Percentiles rank a stretch among this genome's conserved stretches.
Evolutionary conservation across 768 basidiomycete species (phyloP).

Genomic region (Ephemerocybe angulata): DNA sequence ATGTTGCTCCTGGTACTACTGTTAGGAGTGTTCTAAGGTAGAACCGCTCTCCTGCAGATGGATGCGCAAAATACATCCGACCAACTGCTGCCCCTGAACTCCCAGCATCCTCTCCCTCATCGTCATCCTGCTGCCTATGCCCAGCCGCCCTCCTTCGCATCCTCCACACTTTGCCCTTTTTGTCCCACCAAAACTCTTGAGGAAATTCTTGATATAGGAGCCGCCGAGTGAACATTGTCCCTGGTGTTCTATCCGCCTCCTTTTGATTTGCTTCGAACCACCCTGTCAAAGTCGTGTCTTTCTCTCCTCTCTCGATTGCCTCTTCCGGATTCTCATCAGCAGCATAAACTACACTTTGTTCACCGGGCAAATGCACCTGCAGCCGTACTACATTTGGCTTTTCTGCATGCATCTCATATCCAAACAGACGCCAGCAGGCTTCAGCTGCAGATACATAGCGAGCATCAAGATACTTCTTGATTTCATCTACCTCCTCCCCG

Average conservation of each 20-base stretch:
- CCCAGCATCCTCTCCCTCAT: slow-evolving; percentile 27
- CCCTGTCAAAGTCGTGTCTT: neutral
- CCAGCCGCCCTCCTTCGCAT: neutral
- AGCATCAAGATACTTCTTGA: slow-evolving; percentile 33
- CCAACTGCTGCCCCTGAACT: slow-evolving; percentile 30
- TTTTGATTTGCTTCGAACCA: neutral
- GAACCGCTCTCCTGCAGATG: slow-evolving; percentile 35
- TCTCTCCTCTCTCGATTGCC: neutral
- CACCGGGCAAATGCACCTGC: slow-evolving; percentile 37
- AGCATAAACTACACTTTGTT: slow-evolving; percentile 24
- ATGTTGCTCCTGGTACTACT: slow-evolving; percentile 31
- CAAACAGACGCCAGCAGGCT: slow-evolving; percentile 32
- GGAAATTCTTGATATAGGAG: neutral
- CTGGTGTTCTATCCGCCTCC: neutral
- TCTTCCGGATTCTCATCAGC: neutral
- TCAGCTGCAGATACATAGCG: slow-evolving; percentile 35
- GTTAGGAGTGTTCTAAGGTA: slow-evolving; percentile 39
- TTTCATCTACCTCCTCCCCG: slow-evolving; percentile 32
- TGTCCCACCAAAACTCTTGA: slow-evolving; percentile 9
- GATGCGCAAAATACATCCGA: slow-evolving; percentile 36
- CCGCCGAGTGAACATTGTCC: neutral
- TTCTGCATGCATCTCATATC: slow-evolving; percentile 30
- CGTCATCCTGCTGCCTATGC: neutral
- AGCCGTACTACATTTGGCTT: slow-evolving; percentile 38
- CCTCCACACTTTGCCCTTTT: neutral